Base-by-base conservation (phyloP, 495 filamentous ascomycete species). In the Aspergillus nidulans region DNA sequence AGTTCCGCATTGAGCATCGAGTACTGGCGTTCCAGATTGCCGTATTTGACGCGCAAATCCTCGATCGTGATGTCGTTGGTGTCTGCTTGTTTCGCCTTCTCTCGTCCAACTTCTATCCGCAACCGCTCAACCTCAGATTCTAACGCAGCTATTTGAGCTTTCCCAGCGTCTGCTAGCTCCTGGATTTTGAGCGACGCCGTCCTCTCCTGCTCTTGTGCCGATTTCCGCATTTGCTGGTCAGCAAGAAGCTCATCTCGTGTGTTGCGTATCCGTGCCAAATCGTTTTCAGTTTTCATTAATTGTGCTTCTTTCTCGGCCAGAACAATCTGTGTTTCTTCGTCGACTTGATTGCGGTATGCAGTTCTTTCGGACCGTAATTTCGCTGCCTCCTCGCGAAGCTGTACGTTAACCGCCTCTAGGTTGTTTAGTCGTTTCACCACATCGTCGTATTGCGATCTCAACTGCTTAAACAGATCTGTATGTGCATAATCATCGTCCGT, bases 401-500 rank as follows among this genome's bases (percentile, higher is more conserved):
- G 85, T 42, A 86, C 85, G 64, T 96, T 95, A 15, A 84, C 87
- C 12, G 91, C 91, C 69, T 97, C 91, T 6, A 97, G 71, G 63
- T 95, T 82, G 65, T 97, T 97, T 66, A 96, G 83, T 8, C 91
- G 85, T 63, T 88, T 90, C 50, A 96, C 88, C 16, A 95, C 83
- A 65, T 97, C 95, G 56, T 97, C 92, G 61, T 95, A 87, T 60
- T 95, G 90, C 24, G 81, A 82, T 70, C 90, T 95, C 54, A 97
- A 79, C 56, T 85, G 81, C 67, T 96, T 96, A 78, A 97, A 97
- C 9, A 95, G 78, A 60, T 97, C 89, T 32, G 90, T 96, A 49
- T 88, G 82, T 39, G 90, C 85, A 67, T 95, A 97, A 62, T 98
- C 94, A 49, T 98, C 94, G 62, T 98, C 92, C 1, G 88, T 86